These are phyloP conservation scores for Vachellia pachyceras DNA, from an alignment of 306 rosid species.

Conservation along the genomic window DNA sequence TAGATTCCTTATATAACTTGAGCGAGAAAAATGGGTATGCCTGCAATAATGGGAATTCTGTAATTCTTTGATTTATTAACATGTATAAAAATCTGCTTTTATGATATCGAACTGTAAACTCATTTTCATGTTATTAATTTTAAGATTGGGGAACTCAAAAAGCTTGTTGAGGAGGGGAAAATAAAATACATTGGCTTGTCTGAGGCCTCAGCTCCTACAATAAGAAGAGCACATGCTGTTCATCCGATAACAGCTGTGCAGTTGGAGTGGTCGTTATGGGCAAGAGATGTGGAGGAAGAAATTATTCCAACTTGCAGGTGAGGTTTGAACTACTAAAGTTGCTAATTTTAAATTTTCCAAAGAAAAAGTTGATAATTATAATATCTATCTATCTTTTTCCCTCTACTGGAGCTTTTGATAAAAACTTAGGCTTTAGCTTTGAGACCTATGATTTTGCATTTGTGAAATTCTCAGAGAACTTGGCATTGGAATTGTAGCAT, in stretches of 20 bases:
- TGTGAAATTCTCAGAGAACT: constrained; percentile 39
- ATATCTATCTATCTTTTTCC: too few species aligned
- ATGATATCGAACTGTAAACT: background rate
- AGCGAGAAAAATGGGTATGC: too few species aligned
- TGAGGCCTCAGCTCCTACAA: background rate
- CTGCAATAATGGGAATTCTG: background rate
- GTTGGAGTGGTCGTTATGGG: background rate
- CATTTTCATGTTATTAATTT: background rate
- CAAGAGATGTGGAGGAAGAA: background rate
- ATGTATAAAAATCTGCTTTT: background rate
- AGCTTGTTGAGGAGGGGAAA: background rate
- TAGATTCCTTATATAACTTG: too few species aligned
- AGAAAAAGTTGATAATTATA: too few species aligned
- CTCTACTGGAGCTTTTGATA: too few species aligned
- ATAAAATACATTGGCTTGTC: background rate
- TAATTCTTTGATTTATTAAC: background rate
- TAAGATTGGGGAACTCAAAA: background rate
- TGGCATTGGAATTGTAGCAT: constrained; percentile 13
- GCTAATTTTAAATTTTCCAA: too few species aligned
- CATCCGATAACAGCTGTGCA: background rate
- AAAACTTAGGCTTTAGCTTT: too few species aligned
- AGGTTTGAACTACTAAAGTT: background rate
- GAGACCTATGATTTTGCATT: background rate
- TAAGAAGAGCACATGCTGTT: background rate
- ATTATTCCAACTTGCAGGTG: background rate